A percentile compares a stretch with the other conserved stretches of the same genome.
Evolutionary conservation across 768 basidiomycete species (phyloP).

Genomic region (Piloderma croceum): DNA sequence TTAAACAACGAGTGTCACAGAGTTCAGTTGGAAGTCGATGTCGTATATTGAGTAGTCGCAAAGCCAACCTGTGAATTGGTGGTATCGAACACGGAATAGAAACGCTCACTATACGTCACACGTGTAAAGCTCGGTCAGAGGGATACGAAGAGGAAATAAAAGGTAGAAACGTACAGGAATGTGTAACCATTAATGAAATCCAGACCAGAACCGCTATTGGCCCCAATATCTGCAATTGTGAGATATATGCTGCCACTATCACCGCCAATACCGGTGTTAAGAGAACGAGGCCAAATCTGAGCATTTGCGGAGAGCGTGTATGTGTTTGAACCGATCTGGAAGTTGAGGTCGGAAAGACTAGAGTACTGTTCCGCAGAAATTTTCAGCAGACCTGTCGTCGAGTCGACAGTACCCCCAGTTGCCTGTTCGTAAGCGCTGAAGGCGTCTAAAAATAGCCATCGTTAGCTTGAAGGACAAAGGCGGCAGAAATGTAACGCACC

Average conservation of each 20-base stretch:
- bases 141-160: too few species aligned
- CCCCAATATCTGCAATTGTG: constrained; percentile 48
- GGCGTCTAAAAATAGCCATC: too few species aligned
- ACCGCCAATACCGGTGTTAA: constrained; percentile 57
- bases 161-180: background rate
- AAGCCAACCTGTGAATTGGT: constrained; percentile 24
- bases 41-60: too few species aligned
- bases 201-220: constrained; percentile 46
- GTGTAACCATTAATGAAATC: constrained; percentile 55
- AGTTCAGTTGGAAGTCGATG: too few species aligned
- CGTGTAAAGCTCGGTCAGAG: too few species aligned
- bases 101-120: too few species aligned
- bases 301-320: constrained; percentile 58
- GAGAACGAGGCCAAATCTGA: constrained; percentile 62
- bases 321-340: constrained; percentile 43
- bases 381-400: constrained; percentile 49
- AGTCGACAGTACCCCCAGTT: constrained; percentile 48
- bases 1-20: too few species aligned
- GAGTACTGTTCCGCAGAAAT: constrained; percentile 45
- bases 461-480: too few species aligned
- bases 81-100: constrained; percentile 41
- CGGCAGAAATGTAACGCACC: constrained; percentile 34
- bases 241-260: constrained; percentile 45
- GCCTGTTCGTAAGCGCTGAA: constrained; percentile 50
- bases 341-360: constrained; percentile 45